Conservation (phyloP, 139 green algal genomes). For the Pleodorina starrii region DNA sequence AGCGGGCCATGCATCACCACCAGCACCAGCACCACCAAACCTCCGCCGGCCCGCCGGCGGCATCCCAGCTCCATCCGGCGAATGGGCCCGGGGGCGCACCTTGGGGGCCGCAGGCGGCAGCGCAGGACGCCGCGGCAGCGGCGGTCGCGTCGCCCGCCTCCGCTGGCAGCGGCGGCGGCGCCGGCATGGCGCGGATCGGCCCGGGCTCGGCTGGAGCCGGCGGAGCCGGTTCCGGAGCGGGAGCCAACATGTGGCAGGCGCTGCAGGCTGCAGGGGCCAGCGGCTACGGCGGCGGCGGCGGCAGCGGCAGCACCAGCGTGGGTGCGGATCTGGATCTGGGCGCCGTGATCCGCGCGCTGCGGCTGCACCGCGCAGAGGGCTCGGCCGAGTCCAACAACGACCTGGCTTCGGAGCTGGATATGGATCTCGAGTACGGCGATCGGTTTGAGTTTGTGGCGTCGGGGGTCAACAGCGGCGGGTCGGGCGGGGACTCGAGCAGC, state of each 20-base stretch:
- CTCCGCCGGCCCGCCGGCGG: no score
- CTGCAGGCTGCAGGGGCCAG: background rate
- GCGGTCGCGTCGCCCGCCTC: background rate
- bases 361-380: background rate
- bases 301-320: background rate
- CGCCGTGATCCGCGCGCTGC: constrained; percentile 26
- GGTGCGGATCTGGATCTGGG: constrained; percentile 33
- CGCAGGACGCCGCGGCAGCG: background rate
- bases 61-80: no score
- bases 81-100: background rate
- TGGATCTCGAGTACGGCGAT: background rate
- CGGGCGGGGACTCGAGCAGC: background rate
- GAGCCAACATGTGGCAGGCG: background rate
- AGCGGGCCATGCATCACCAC: background rate
- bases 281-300: background rate
- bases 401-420: background rate
- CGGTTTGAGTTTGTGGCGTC: background rate
- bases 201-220: background rate
- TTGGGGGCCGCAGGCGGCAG: background rate
- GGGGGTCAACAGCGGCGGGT: background rate
- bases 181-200: background rate
- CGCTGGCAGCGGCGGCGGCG: background rate
- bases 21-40: background rate
- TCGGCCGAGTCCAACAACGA: background rate
- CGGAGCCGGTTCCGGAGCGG: background rate